Evolutionary conservation across 2,329 filamentous ascomycete genomes (phyloP).

Genomic region (Colletotrichum incanum): DNA sequence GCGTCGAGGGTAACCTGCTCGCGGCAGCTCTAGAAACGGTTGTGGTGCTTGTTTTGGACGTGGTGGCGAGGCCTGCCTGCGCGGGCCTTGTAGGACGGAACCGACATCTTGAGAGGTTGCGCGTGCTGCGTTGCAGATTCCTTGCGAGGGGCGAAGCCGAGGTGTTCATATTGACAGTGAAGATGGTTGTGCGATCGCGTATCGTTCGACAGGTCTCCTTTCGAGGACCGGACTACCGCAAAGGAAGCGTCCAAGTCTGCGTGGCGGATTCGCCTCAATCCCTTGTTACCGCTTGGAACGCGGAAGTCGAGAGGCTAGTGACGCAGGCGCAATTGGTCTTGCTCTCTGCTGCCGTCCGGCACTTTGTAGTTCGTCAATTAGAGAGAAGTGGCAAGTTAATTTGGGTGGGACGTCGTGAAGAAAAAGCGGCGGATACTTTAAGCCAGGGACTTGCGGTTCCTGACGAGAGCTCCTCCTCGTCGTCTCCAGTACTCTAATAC

Average conservation of each 20-base stretch:
- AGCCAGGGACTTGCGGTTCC: slow-evolving; percentile 4
- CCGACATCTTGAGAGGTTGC: slow-evolving; percentile 50
- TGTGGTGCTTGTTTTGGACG: slow-evolving; percentile 22
- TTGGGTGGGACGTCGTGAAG: background rate
- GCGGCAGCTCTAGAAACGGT: slow-evolving; percentile 11
- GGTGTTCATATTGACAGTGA: slow-evolving; percentile 29
- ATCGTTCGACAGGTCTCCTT: background rate
- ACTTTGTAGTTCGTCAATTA: slow-evolving; percentile 19
- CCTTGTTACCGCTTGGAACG: slow-evolving; percentile 1
- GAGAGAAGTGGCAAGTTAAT: background rate
- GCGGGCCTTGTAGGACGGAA: slow-evolving; percentile 47
- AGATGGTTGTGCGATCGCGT: background rate
- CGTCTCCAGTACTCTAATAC: slow-evolving; percentile 26
- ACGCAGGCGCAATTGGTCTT: slow-evolving; percentile 14
- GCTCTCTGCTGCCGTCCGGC: slow-evolving; percentile 1
- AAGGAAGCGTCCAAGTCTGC: background rate
- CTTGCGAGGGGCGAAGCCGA: slow-evolving; percentile 54
- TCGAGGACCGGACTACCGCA: slow-evolving; percentile 1
- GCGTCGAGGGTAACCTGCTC: slow-evolving; percentile 17
- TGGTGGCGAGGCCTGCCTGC: slow-evolving; percentile 32
- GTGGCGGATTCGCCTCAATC: background rate
- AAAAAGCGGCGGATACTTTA: slow-evolving; percentile 26
- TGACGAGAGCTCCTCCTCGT: slow-evolving; percentile 5
- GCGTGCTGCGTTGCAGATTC: slow-evolving; percentile 57
- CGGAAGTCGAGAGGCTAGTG: slow-evolving; percentile 4